Percentiles rank a stretch among this genome's conserved stretches.
phyloP scores from a whole-genome alignment of 2,329 filamentous ascomycete species.

The Botrytis pseudocinerea region DNA sequence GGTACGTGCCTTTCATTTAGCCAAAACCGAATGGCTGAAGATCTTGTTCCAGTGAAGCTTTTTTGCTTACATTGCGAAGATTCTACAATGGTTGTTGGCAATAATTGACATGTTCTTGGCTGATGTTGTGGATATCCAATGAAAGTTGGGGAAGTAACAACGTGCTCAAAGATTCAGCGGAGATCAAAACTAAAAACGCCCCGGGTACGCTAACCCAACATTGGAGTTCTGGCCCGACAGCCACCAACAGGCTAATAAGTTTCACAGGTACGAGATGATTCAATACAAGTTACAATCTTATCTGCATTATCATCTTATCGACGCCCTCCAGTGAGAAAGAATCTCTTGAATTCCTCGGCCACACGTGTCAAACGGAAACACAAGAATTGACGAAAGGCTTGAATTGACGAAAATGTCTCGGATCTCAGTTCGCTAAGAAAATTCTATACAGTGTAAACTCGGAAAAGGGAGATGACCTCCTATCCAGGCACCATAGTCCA shows the following conservation, averaged over 20 bases:
- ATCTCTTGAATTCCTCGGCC: conserved; percentile 1
- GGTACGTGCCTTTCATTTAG: background rate
- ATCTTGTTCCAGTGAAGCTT: background rate
- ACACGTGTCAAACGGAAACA: background rate
- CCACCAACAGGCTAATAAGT: background rate
- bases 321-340: background rate
- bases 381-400: background rate
- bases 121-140: conserved; percentile 18
- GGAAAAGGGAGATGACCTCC: background rate
- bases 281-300: background rate
- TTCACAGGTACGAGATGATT: background rate
- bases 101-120: conserved; percentile 15
- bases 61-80: background rate
- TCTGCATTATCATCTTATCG: background rate
- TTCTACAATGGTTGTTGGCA: background rate
- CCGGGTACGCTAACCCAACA: background rate
- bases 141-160: conserved; percentile 9
- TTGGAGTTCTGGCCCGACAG: background rate
- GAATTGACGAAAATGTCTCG: background rate
- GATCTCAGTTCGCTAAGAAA: background rate
- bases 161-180: conserved; percentile 17
- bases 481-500: background rate
- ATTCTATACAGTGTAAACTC: background rate
- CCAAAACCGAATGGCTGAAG: background rate
- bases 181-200: background rate